A percentile compares a stretch with the other conserved stretches of the same genome.
Evolutionary conservation across 106 monocot species (phyloP).

Genomic region (Acorus gramineus): DNA sequence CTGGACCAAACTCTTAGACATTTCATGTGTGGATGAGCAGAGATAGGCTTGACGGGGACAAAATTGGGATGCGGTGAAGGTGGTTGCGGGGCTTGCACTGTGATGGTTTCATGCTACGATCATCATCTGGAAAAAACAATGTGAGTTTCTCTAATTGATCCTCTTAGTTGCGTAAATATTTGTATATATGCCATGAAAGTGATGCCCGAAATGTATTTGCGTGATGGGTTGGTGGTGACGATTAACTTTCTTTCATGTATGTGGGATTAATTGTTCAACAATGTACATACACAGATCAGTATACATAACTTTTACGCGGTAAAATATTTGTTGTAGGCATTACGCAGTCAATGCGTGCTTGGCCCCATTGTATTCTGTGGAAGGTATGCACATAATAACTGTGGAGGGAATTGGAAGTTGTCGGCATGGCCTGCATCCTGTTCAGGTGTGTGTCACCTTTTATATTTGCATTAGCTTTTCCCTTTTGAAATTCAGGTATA

Average conservation of each 20-base stretch:
- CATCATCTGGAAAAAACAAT: slow-evolving; percentile 41
- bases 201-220: too few species aligned
- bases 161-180: background rate
- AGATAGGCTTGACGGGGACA: slow-evolving; percentile 71
- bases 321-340: slow-evolving; percentile 46
- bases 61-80: slow-evolving; percentile 99
- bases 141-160: slow-evolving; percentile 33
- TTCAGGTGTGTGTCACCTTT: slow-evolving; percentile 44
- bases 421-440: slow-evolving; percentile 60
- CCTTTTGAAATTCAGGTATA: too few species aligned
- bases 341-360: slow-evolving; percentile 92
- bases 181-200: background rate
- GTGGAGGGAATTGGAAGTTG: slow-evolving; percentile 83
- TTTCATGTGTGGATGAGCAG: slow-evolving; percentile 20
- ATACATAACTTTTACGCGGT: background rate
- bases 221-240: too few species aligned
- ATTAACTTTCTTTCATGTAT: too few species aligned
- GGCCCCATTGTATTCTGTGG: slow-evolving; percentile 88
- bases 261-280: too few species aligned
- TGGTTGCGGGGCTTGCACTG: slow-evolving; percentile 98
- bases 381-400: slow-evolving; percentile 96
- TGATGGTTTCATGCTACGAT: slow-evolving; percentile 86
- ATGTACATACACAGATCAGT: too few species aligned
- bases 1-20: too few species aligned
- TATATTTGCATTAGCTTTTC: too few species aligned